Evolutionary conservation across 345 rosid species (phyloP), one percentile per base, ranked within the genome.

Genomic region (Melastoma malabathricum): DNA sequence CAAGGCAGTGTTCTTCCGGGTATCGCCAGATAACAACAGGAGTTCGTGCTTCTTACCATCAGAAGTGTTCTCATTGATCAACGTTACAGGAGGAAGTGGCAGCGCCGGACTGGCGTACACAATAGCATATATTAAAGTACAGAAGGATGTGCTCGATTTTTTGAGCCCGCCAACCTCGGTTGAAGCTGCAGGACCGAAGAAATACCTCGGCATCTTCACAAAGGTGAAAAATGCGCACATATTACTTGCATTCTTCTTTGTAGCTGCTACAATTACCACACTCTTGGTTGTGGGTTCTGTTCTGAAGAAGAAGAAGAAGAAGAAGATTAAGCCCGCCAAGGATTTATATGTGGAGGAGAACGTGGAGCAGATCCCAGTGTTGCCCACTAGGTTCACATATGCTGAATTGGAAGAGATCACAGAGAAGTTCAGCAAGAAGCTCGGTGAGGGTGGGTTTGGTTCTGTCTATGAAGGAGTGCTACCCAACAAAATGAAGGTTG

Each of bases 401-500:
- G 17, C 41, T 25, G 63, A 59, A 12, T 2, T 73, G 51, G 10
- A 48, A 16, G 41, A 9, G 1, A 10, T 50, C 1, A 60, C 72
- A 1, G 34, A 62, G 20, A 45, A 58, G 13, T 69, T 73, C 53
- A 45, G 31, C 5, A 44, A 17, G 48, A 63, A 29, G 44, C 63
- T 66, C 3, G 72, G 78, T 2, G 39, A 57, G 44, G 75, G 78
- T 9, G 74, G 69, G 2, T 73, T 73, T 10, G 78, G 74, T 5
- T 54, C 57, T 10, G 78, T 73, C 4, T 66, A 57, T 25, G 41
- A 63, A 56, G 72, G 69, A 1, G 60, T 23, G 43, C 17, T 69
- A 15, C 5, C 2, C 13, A 52, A 64, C 46, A 62, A 74, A 15
- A 51, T 52, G 4, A 55, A 19, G 52, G 45, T 73, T 25, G 69